Evolutionary conservation across 768 basidiomycete species (phyloP), one percentile per base, ranked within the genome.

Genomic region (Ramaria sp.): DNA sequence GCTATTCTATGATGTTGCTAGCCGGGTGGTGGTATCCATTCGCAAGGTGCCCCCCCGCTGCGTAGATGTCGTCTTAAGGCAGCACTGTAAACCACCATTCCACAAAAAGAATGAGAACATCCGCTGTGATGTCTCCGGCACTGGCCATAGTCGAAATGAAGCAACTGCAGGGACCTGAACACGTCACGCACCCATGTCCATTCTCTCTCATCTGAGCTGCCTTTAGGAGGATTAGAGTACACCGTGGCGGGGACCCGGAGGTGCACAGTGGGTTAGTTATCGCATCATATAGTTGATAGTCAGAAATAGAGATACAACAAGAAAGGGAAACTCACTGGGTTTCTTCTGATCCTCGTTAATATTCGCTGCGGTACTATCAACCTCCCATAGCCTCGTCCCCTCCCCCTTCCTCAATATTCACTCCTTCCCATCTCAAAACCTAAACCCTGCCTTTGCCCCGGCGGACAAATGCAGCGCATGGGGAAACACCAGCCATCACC

Each of bases 341-440:
- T 85, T 86, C 67, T 93, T 93, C 76, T 84, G 85, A 63, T 98
- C 90, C 66, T 99, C 96, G 60, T 98, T 98, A 34, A 98, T 89
- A 3, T n/a, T n/a, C n/a, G n/a, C n/a, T n/a, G n/a, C n/a, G n/a
- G n/a, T n/a, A 99, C 91, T 43, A 89, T 76, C 60, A 98, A 66
- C 61, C 94, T 91, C 45, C 85, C 86, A 67, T 91, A 99, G 2
- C 86, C 87, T 64, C 96, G 74, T 41, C 82, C 86, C 12, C 87
- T 85, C 20, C 92, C 92, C 96, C 96, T 98, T 2, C 86, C 81
- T n/a, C n/a, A n/a, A n/a, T n/a, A n/a, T 31, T 94, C 89, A 65
- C 96, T 89, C 59, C 84, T 75, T 0, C 94, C 94, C 63, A 96
- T 72, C 71, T 95, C 92, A 64, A n/a, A n/a, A n/a, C n/a, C n/a